phyloP scores from a whole-genome alignment of 192 early-diverging fungal species.

The Phycomyces nitens region DNA sequence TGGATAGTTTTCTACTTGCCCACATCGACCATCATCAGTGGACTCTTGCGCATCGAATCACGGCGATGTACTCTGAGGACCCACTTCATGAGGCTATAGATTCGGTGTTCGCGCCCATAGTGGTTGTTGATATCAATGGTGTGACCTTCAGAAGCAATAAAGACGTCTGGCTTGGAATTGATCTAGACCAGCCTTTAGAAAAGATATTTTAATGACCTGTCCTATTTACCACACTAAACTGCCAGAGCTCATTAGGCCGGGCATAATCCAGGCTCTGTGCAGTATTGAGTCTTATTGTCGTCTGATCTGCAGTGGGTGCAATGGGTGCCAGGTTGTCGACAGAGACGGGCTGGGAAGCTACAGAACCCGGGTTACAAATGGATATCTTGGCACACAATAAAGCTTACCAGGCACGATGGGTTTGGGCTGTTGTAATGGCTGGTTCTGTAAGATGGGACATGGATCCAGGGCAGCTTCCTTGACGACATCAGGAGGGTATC shows the following conservation, averaged over 20 bases:
- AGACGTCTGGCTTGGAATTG: slow-evolving; percentile 34
- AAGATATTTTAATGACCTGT: not conserved
- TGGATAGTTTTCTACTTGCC: slow-evolving; percentile 9
- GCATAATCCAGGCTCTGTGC: slow-evolving; percentile 10
- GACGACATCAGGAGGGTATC: not conserved
- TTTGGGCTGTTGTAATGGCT: slow-evolving; percentile 10
- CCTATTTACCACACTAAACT: slow-evolving; percentile 35
- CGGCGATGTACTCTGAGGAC: slow-evolving; percentile 35
- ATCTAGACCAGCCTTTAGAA: slow-evolving; percentile 14
- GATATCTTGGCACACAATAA: no score
- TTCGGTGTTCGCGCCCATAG: slow-evolving; percentile 31
- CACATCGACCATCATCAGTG: slow-evolving; percentile 35
- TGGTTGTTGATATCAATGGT: slow-evolving; percentile 20
- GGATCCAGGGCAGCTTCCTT: slow-evolving; percentile 3
- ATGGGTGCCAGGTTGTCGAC: slow-evolving; percentile 8
- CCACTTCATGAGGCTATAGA: slow-evolving; percentile 38
- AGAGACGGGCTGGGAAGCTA: slow-evolving; percentile 9
- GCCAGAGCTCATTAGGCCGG: slow-evolving; percentile 16
- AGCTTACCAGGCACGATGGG: slow-evolving; percentile 21
- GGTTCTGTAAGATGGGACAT: not conserved
- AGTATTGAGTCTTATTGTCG: slow-evolving; percentile 25
- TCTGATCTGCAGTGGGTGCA: slow-evolving; percentile 24
- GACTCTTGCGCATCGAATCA: slow-evolving; percentile 21
- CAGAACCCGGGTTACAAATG: not conserved
- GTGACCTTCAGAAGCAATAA: slow-evolving; percentile 26